Conservation (phyloP, 116 monocot genomes). For the Zostera marina region DNA sequence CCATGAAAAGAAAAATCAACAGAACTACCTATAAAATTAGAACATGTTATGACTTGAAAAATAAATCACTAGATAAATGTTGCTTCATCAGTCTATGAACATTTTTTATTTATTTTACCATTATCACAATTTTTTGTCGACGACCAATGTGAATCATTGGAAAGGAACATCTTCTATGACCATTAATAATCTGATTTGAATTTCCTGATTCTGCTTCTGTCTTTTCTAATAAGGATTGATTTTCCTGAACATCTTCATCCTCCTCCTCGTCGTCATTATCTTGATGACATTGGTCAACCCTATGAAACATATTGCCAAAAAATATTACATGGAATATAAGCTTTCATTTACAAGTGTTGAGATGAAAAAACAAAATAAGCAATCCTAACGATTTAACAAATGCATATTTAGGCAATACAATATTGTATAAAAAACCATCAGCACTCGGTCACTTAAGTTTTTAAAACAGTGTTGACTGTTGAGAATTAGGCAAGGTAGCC, state of each 20-base stretch:
- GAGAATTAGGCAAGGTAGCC: too few species aligned
- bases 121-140: conserved; percentile 77
- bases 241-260: conserved; percentile 42
- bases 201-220: conserved; percentile 18
- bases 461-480: too few species aligned
- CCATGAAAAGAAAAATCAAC: conserved; percentile 68
- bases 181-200: conserved; percentile 16
- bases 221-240: conserved; percentile 65
- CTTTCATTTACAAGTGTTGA: not conserved
- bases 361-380: not conserved
- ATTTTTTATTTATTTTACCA: conserved; percentile 28
- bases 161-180: conserved; percentile 38
- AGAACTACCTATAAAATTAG: conserved; percentile 45
- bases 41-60: not conserved
- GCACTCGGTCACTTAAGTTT: too few species aligned
- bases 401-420: not conserved
- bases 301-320: conserved; percentile 6
- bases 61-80: not conserved
- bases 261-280: conserved; percentile 86
- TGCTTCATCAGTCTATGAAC: not conserved
- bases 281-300: conserved; percentile 96
- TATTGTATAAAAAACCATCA: too few species aligned
- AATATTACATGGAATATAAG: not conserved
- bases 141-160: conserved; percentile 54
- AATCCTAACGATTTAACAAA: not conserved